Base-by-base conservation (phyloP, 1,284 basidiomycete species). In the Apiotrichum brassicae region DNA sequence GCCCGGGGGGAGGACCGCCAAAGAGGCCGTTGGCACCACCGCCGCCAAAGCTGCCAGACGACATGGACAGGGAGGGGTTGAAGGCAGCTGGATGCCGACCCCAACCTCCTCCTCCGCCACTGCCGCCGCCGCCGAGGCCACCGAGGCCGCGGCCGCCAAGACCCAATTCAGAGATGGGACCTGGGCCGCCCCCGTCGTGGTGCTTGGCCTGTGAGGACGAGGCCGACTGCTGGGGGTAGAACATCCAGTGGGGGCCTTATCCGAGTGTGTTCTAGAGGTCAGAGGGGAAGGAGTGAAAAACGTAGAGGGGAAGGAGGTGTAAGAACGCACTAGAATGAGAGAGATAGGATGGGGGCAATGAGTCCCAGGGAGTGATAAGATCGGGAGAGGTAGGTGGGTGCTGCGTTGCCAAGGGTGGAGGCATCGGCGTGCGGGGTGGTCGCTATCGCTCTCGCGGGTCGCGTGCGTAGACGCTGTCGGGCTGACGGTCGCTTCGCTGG, bases 131-230 rank as follows among this genome's bases (percentile, higher is more conserved):
- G 22, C 36, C 40, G 5, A 46, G 43, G 18, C 56, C 56, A 25
- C 46, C 43, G 23, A 44, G 32, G 37, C 49, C 43, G 22, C 49
- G 46, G 40, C 54, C 51, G n/a, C 53, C 54, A 23, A 56, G 53
- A 24, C 51, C 48, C 37, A 56, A 41, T 33, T 55, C 53, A 46
- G 53, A 53, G 53, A 46, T 56, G 6, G 50, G 51, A 32, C 47
- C 57, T 12, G 57, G 35, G 40, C 46, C 46, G 46, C 48, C 40
- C 25, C 56, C 58, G 60, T 66, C 64, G 62, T 62, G 64, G 49
- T 64, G 64, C 53, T 66, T 66, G 46, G 57, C 57, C 50, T 52
- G 53, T 47, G 59, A 54, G 32, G 60, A 53, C 25, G 58, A 53
- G 52, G 55, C 49, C 43, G 64, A 53, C 44, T 61, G 53, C 49